A percentile compares a stretch with the other conserved stretches of the same genome.
Conservation (phyloP, 2,329 filamentous ascomycete genomes). For the Phyllosticta capitalensis region DNA sequence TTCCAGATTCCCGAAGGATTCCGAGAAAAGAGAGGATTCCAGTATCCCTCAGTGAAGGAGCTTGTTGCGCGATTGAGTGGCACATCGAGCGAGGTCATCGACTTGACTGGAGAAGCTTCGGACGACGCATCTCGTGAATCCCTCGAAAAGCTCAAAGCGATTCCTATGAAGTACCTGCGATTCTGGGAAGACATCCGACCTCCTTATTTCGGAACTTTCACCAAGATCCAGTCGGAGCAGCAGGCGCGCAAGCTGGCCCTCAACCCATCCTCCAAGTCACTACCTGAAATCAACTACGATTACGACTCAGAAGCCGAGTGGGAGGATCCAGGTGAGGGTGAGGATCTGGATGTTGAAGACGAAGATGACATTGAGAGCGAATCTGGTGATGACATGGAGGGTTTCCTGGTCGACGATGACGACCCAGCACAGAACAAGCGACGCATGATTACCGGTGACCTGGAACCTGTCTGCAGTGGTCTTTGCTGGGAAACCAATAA, state of each 20-base stretch:
- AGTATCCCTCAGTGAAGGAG: slow-evolving; percentile 20
- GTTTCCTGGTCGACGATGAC: slow-evolving; percentile 81
- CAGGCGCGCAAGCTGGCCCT: slow-evolving; percentile 39
- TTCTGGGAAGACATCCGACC: slow-evolving; percentile 55
- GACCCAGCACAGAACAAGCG: slow-evolving; percentile 51
- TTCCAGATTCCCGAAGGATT: slow-evolving; percentile 1
- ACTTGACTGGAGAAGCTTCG: slow-evolving; percentile 31
- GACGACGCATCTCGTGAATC: slow-evolving; percentile 18
- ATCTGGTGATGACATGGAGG: slow-evolving; percentile 79
- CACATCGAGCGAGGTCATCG: slow-evolving; percentile 31
- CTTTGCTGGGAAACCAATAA: slow-evolving; percentile 67
- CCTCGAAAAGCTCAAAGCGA: slow-evolving; percentile 37
- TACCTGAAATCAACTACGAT: slow-evolving; percentile 63
- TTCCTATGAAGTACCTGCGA: slow-evolving; percentile 55
- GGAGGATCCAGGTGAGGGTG: slow-evolving; percentile 65
- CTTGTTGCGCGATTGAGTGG: slow-evolving; percentile 37
- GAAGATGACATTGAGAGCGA: slow-evolving; percentile 64
- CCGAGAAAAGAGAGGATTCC: slow-evolving; percentile 6
- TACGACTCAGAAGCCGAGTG: slow-evolving; percentile 83
- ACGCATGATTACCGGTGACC: slow-evolving; percentile 52
- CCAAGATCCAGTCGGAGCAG: slow-evolving; percentile 43
- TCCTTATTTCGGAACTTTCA: slow-evolving; percentile 64
- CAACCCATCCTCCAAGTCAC: slow-evolving; percentile 45
- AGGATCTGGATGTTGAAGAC: slow-evolving; percentile 55
- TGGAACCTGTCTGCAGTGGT: slow-evolving; percentile 69